A percentile compares a stretch with the other conserved stretches of the same genome.
Conservation (phyloP, 345 rosid genomes). For the Physaria fendleri region DNA sequence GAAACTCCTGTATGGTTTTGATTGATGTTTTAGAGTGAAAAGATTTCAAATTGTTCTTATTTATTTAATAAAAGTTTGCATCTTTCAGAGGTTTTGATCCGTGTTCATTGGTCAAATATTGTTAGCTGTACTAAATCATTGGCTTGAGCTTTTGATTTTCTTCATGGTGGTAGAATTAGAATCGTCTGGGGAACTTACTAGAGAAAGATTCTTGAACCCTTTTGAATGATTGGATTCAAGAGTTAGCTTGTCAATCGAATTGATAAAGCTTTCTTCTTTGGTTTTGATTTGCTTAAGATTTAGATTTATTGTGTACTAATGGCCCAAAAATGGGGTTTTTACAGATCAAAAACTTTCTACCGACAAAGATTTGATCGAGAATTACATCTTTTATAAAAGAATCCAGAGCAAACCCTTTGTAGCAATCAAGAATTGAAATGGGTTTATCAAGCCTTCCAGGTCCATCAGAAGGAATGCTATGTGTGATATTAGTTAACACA, state of each 20-base stretch:
- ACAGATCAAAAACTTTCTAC: slow-evolving; percentile 18
- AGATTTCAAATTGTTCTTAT: neutral
- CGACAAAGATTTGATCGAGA: neutral
- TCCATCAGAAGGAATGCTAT: slow-evolving; percentile 85
- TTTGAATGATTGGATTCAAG: neutral
- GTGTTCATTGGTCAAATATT: neutral
- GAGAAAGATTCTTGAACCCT: neutral
- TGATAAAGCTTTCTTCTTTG: neutral
- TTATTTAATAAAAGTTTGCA: neutral
- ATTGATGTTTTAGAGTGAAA: neutral
- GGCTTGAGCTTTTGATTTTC: neutral
- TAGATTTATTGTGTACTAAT: slow-evolving; percentile 18
- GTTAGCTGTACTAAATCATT: neutral
- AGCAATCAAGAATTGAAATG: slow-evolving; percentile 37
- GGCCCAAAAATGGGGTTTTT: slow-evolving; percentile 4
- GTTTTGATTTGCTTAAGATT: neutral
- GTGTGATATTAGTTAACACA: slow-evolving; percentile 73
- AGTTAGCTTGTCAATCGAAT: neutral
- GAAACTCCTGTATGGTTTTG: neutral
- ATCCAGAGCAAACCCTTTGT: neutral
- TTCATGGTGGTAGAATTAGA: neutral
- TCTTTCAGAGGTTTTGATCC: neutral
- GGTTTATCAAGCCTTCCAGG: slow-evolving; percentile 84
- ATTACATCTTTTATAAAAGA: neutral
- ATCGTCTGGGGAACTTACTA: neutral